Conservation (phyloP, 2,329 filamentous ascomycete genomes). For the Cryphonectria carpinicola region DNA sequence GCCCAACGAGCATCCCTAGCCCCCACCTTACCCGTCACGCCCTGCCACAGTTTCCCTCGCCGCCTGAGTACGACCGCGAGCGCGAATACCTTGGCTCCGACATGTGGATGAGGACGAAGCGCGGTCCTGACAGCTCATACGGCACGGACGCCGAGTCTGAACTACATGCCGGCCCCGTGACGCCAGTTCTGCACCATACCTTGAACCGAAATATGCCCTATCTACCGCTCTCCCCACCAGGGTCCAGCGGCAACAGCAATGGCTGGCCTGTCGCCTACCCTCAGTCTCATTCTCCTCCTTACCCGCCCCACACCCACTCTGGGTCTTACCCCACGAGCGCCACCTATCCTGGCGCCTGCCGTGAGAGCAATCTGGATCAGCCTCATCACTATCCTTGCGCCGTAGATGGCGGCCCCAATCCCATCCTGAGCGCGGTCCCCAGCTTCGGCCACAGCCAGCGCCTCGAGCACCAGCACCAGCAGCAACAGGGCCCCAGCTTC, state of each 20-base stretch:
- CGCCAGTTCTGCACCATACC: conserved; percentile 16
- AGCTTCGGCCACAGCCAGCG: conserved; percentile 35
- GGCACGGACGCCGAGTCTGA: conserved; percentile 45
- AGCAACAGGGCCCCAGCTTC: conserved; percentile 14
- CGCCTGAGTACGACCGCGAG: conserved; percentile 29
- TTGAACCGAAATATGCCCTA: conserved; percentile 15
- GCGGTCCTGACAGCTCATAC: conserved; percentile 41
- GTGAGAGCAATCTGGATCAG: conserved; percentile 5
- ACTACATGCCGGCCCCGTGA: conserved; percentile 17
- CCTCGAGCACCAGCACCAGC: conserved; percentile 24
- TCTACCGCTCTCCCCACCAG: conserved; percentile 24
- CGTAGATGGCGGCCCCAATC: conserved; percentile 39
- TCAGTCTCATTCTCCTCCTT: conserved; percentile 18
- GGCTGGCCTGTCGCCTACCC: conserved; percentile 35
- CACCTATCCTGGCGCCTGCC: conserved; percentile 28
- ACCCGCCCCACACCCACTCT: conserved; percentile 19
- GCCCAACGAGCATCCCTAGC: conserved; percentile 31
- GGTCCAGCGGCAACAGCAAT: conserved; percentile 13
- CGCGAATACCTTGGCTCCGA: conserved; percentile 27
- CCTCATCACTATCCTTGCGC: conserved; percentile 27
- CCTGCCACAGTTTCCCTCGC: conserved; percentile 15
- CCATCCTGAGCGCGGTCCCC: conserved; percentile 50
- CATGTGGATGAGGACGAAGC: conserved; percentile 38
- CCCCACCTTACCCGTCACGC: conserved; percentile 21
- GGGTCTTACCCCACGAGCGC: conserved; percentile 16